Evolutionary conservation across 202 grass and related monocot species (phyloP).

Genomic region (Carex arenaria): DNA sequence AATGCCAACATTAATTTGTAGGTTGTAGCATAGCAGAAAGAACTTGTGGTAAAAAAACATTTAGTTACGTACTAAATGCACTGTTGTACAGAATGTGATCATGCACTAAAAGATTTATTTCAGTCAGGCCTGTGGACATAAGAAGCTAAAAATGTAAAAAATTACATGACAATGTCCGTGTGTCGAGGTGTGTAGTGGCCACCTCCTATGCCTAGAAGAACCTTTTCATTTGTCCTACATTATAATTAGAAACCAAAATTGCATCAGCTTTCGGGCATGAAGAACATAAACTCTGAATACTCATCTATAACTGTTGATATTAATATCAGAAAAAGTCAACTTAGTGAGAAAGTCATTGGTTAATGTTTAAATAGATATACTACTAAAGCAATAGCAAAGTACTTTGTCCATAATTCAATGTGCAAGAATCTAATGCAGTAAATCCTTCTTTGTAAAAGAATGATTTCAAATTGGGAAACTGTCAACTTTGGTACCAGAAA

Average conservation of each 20-base stretch:
- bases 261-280: not conserved
- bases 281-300: not conserved
- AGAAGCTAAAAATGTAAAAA: not conserved
- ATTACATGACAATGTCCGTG: conserved; percentile 82
- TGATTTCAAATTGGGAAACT: not conserved
- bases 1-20: not conserved
- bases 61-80: not conserved
- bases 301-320: not conserved
- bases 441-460: not conserved
- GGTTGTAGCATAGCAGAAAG: not conserved
- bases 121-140: not conserved
- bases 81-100: not conserved
- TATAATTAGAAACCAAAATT: conserved; percentile 9
- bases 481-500: not conserved
- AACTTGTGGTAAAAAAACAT: not conserved
- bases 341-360: not conserved
- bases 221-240: conserved; percentile 58
- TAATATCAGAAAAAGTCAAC: not conserved
- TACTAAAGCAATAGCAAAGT: not conserved
- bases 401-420: not conserved
- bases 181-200: conserved; percentile 92
- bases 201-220: conserved; percentile 82
- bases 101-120: not conserved
- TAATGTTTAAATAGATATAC: not conserved
- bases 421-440: not conserved